Base-by-base conservation (phyloP, 306 rosid genomes). In the Urtica urens region DNA sequence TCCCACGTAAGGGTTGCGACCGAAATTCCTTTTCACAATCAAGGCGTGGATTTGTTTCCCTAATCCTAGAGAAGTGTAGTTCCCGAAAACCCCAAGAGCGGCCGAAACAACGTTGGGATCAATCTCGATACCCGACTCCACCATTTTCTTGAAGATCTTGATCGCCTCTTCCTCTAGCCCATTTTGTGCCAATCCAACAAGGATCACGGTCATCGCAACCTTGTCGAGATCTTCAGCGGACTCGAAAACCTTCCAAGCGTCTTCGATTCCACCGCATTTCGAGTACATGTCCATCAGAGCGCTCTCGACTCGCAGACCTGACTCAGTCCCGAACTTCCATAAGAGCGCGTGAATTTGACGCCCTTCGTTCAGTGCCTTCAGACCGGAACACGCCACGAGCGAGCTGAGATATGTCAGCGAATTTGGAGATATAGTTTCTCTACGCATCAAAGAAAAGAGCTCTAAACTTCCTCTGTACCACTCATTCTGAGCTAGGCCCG, bases 241-340 rank as follows among this genome's bases (percentile, higher is more conserved):
- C 67, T 76, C 80, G 23, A 88, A 88, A 48, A 83, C 74, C 45
- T 40, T 37, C 88, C 86, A 76, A 5, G 96, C 86, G 48, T 61
- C 79, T 48, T 73, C 90, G 47, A 83, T 46, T 38, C 77, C 53
- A 19, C 95, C 75, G 58, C 86, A 88, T 60, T 88, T 88, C 0
- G 93, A 81, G 64, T 83, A 88, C 69, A 88, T 67, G 71, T 88
- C 86, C 96, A 88, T 83, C 58, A 88, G 64, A 38, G 95, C 85
- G 70, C 93, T 83, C 73, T 74, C 94, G 46, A 87, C 60, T 43
- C 75, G 73, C 60, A 87, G 49, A 47, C 76, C 88, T 1, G 93
- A 73, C 23, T 87, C 86, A 67, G 73, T 65, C 58, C 96, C 94
- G 56, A 71, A 37, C 63, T 83, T 80, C 88, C 75, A 80, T 17